These are phyloP conservation scores for Pleurotus giganteus DNA, from an alignment of 768 basidiomycete species.

Conservation along the genomic window DNA sequence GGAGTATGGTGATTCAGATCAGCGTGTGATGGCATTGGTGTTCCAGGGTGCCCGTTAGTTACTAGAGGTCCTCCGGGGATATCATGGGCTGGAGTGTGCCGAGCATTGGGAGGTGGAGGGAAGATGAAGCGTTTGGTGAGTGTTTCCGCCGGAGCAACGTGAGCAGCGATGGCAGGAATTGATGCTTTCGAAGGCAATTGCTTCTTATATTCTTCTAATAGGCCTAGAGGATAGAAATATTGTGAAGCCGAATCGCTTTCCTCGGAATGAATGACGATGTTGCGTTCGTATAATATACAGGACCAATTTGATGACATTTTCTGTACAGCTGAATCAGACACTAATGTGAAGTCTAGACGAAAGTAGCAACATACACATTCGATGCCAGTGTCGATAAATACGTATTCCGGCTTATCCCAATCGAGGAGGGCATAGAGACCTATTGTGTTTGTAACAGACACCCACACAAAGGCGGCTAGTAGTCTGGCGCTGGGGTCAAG, in stretches of 20 bases:
- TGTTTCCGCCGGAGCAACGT: conserved; percentile 42
- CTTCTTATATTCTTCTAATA: conserved; percentile 33
- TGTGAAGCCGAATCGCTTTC: conserved; percentile 64
- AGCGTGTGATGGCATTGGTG: background rate
- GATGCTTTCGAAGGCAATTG: conserved; percentile 24
- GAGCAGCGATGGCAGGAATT: conserved; percentile 37
- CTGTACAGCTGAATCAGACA: conserved; percentile 27
- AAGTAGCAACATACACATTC: conserved; percentile 54
- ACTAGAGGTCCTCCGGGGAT: background rate
- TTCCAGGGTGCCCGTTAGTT: background rate
- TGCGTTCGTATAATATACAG: conserved; percentile 61
- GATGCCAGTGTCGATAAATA: conserved; percentile 73
- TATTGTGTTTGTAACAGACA: conserved; percentile 49
- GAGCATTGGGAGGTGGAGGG: conserved; percentile 24
- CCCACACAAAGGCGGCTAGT: conserved; percentile 70
- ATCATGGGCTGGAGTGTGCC: background rate
- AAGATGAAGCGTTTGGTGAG: conserved; percentile 54
- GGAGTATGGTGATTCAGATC: background rate
- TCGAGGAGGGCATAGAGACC: conserved; percentile 65
- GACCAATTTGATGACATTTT: conserved; percentile 74
- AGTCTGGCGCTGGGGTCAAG: conserved; percentile 62
- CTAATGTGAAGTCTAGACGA: background rate
- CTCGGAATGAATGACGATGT: conserved; percentile 75
- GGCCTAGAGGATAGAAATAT: conserved; percentile 61
- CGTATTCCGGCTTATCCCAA: conserved; percentile 64